A percentile compares a stretch with the other conserved stretches of the same genome.
Evolutionary conservation across 805 yeast genomes (phyloP).

Genomic region (Wickerhamiella dianesei): DNA sequence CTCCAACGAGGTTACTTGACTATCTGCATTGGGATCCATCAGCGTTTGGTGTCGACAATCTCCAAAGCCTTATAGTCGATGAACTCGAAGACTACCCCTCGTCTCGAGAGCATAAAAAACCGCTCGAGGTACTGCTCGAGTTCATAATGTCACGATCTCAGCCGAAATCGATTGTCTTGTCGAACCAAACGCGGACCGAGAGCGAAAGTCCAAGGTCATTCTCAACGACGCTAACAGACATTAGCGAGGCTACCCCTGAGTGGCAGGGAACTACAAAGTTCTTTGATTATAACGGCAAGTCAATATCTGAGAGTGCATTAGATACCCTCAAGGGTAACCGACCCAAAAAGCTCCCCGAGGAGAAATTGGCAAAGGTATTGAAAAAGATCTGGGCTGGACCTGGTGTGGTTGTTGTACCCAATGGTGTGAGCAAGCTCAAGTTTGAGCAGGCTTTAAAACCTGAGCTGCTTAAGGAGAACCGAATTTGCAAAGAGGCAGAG

Average conservation of each 20-base stretch:
- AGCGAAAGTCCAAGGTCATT: neutral
- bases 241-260: neutral
- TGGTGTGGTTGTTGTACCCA: slow-evolving; percentile 7
- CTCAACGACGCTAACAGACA: neutral
- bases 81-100: slow-evolving; percentile 15
- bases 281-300: neutral
- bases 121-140: slow-evolving; percentile 13
- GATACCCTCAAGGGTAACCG: neutral
- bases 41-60: slow-evolving; percentile 8
- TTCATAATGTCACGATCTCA: slow-evolving; percentile 2
- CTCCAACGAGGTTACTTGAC: slow-evolving; percentile 40
- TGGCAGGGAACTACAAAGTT: slow-evolving; percentile 1
- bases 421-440: neutral
- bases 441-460: neutral
- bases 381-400: slow-evolving; percentile 5
- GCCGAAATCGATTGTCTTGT: slow-evolving; percentile 3
- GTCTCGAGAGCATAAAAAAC: slow-evolving; percentile 5
- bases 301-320: neutral
- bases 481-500: slow-evolving; percentile 3
- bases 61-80: slow-evolving; percentile 17
- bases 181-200: neutral
- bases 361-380: neutral
- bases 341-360: neutral
- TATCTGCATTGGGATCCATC: slow-evolving; percentile 27
- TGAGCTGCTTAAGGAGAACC: neutral